These are phyloP conservation scores for Solanum clarkiae DNA, from an alignment of 257 asterid species.

Conservation along the genomic window DNA sequence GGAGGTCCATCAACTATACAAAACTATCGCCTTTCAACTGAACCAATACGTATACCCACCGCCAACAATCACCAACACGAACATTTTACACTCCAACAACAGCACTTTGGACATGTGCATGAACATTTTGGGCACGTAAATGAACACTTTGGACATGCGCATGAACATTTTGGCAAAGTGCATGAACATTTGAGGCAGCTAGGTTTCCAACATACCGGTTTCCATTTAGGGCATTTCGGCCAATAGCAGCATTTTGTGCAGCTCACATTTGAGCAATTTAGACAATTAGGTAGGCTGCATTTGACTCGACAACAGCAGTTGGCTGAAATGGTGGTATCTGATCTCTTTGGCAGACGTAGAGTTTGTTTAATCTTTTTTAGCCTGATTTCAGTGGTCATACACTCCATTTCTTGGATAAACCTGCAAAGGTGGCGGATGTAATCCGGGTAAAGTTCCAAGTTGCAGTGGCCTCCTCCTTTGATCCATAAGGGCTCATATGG, in stretches of 20 bases:
- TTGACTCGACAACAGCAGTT: slow-evolving; percentile 40
- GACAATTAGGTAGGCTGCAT: slow-evolving; percentile 31
- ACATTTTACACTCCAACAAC: slow-evolving; percentile 15
- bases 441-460: slow-evolving; percentile 94
- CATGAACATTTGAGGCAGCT: slow-evolving; percentile 27
- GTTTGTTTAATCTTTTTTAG: slow-evolving; percentile 56
- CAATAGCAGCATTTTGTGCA: slow-evolving; percentile 32
- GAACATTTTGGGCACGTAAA: slow-evolving; percentile 37
- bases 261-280: slow-evolving; percentile 18
- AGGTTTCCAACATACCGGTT: slow-evolving; percentile 19
- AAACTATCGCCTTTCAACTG: slow-evolving; percentile 5
- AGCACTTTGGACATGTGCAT: slow-evolving; percentile 20
- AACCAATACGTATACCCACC: slow-evolving; percentile 27
- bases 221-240: slow-evolving; percentile 30
- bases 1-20: slow-evolving; percentile 29
- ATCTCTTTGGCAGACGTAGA: slow-evolving; percentile 20
- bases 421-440: slow-evolving; percentile 77
- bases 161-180: slow-evolving; percentile 35
- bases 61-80: slow-evolving; percentile 15
- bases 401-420: slow-evolving; percentile 88
- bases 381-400: slow-evolving; percentile 49
- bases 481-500: slow-evolving; percentile 97
- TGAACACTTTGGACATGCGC: slow-evolving; percentile 45
- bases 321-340: slow-evolving; percentile 9
- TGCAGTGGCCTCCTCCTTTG: slow-evolving; percentile 99